Evolutionary conservation across 2,329 filamentous ascomycete genomes (phyloP), one percentile per base, ranked within the genome.

Genomic region (Arthroderma sp.): DNA sequence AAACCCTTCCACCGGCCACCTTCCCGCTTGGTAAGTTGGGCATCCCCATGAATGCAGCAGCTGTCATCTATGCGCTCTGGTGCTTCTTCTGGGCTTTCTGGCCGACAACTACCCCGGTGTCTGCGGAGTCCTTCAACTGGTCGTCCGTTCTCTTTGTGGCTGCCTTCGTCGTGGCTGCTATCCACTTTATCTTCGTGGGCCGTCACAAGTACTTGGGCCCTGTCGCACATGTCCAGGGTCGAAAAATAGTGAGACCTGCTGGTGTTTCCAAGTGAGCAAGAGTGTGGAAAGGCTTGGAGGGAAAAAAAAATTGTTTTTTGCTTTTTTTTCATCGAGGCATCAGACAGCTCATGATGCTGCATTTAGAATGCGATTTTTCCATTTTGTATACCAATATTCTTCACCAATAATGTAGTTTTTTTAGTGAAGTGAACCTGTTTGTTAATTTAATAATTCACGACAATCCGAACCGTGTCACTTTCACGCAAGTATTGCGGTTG

Each of bases 21-120:
- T 47, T 43, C 30, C 27, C 40, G 4, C 62, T 74, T 4, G 71
- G 71, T 3, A 50, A 54, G 5, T 62, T 50, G 27, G 70, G 71
- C 0, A 49, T 71, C 2, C 49, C 57, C 1, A 57, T 74, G 42
- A 73, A 74, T 44, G 49, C 65, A 4, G 61, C 62, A 36, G 67
- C 66, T 0, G 52, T 71, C 29, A 27, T 59, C 2, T 75, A 69
- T 15, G 9, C 39, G 11, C 29, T 42, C 6, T 40, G 11, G 30
- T 31, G 11, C 10, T 48, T 45, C 34, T 42, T 48, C 33, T 48
- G 38, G 38, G 29, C 33, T 10, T 48, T 48, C 40, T 48, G 39
- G 39, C 46, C 46, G 9, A 42, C 40, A 29, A 30, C 22, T 10
- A 29, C 8, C 36, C 9, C 11, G n/a, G 36, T 43, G 28, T 28